Evolutionary conservation across 1,139 yeast genomes (phyloP), one percentile per base, ranked within the genome.

Genomic region (Diutina ranongensis): DNA sequence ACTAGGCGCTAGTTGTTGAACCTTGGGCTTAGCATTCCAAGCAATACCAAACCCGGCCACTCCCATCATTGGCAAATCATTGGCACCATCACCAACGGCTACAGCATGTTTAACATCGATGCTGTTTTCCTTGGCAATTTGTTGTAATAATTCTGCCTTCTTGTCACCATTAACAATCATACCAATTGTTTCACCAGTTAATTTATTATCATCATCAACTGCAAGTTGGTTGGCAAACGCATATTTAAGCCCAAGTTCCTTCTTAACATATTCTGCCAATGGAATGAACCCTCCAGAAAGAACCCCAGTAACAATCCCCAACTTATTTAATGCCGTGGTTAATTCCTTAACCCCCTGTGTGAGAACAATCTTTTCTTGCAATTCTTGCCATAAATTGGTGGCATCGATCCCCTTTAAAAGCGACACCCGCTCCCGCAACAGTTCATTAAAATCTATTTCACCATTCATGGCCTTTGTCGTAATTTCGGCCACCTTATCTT

Each of bases 391-490:
- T 44, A 92, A 76, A 15, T 71, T 64, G 2, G 78, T 71, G 19
- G 86, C 71, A 47, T 83, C 78, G 35, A 92, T 83, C 2, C 98
- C 98, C 57, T 78, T 79, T 51, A 94, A 71, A 25, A 94, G 68
- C 16, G 68, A 65, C 10, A 88, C 97, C 48, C 98, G 75, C 58
- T 78, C 80, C 4, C 70, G 69, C 46, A 94, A 68, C 1, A 96
- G 86, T 55, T 84, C 85, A 51, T 78, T 80, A 67, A 94, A 94
- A 60, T 94, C 97, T 21, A 94, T 68, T 57, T 92, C 96, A 25
- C 97, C 97, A 56, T 89, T 88, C 99, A 94, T 94, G 34, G 98
- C 98, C 38, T 89, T 72, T 42, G 84, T 88, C 3, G 99, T 94
- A 57, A 94, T 89, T 46, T 73, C 77, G 4, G 84, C 80, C 13